Evolutionary conservation across 2,329 filamentous ascomycete species (phyloP), one percentile per base, ranked within the genome.

Genomic region (Alternaria brassicae): DNA sequence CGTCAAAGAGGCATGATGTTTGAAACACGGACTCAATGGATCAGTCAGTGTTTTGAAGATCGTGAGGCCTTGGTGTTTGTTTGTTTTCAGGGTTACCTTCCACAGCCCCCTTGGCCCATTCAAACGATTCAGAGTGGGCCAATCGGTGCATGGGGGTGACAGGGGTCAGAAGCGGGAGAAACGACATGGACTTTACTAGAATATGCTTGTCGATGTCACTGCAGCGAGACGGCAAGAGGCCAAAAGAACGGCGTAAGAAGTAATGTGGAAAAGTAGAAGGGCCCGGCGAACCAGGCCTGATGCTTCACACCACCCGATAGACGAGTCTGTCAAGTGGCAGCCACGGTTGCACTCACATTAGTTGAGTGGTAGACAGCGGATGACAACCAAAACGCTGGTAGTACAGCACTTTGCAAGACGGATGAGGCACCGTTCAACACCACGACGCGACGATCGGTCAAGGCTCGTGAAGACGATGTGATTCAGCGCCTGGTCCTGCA

Each of bases 401-500:
- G 58, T 57, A 67, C 69, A 51, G 57, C 27, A 61, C 56, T 32
- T 63, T 44, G 47, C 13, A 45, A 50, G 50, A 42, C 54, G 25
- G 30, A 19, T 30, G 19, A 41, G 48, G 45, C 44, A 34, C 21
- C 40, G 42, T n/a, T 53, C 45, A 61, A 57, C 41, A 45, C 61
- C 58, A 57, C 56, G 32, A 53, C 50, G 53, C 52, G 41, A 52
- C 36, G n/a, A 39, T 53, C 53, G 59, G 45, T 60, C 47, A 36
- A 58, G 47, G 21, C 34, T 12, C 41, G 42, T 34, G 41, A 55
- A 17, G 39, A 23, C 28, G 50, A 57, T 48, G 49, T 59, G 56
- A 58, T 59, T 48, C 54, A 60, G 64, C 62, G 44, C 47, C 48
- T 67, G 67, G 68, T 69, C 65, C 68, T 73, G 69, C 67, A 65